A percentile compares a stretch with the other conserved stretches of the same genome.
Conservation (phyloP, 257 asterid species). For the Petrea volubilis region DNA sequence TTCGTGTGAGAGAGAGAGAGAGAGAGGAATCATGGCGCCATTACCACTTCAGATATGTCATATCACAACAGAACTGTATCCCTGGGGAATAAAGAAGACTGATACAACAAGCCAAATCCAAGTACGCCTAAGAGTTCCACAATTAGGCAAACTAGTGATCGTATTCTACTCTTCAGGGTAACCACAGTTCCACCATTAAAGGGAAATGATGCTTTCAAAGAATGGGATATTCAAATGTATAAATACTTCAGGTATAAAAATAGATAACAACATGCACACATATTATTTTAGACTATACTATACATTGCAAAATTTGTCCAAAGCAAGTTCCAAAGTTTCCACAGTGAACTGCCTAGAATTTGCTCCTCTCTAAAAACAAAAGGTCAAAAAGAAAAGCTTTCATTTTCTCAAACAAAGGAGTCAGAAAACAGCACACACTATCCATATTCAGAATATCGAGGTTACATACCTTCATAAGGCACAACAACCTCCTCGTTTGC, state of each 20-base stretch:
- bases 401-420: neutral
- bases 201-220: neutral
- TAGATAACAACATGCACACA: no score
- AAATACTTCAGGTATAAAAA: no score
- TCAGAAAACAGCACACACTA: neutral
- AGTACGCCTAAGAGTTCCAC: neutral
- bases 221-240: neutral
- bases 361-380: neutral
- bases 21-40: neutral
- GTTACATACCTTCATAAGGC: conserved; percentile 30
- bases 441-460: no score
- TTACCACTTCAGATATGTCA: neutral
- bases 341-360: neutral
- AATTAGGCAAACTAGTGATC: neutral
- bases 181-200: neutral
- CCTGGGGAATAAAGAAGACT: neutral
- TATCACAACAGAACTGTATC: neutral
- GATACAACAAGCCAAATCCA: neutral
- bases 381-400: neutral
- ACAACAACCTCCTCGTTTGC: conserved; percentile 18
- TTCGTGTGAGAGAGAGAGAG: neutral
- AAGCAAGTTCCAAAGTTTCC: no score
- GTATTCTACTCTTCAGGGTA: neutral
- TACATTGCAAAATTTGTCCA: neutral
- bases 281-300: neutral